Conservation (phyloP, 2,329 filamentous ascomycete genomes). For the Berkeleyomyces basicola region DNA sequence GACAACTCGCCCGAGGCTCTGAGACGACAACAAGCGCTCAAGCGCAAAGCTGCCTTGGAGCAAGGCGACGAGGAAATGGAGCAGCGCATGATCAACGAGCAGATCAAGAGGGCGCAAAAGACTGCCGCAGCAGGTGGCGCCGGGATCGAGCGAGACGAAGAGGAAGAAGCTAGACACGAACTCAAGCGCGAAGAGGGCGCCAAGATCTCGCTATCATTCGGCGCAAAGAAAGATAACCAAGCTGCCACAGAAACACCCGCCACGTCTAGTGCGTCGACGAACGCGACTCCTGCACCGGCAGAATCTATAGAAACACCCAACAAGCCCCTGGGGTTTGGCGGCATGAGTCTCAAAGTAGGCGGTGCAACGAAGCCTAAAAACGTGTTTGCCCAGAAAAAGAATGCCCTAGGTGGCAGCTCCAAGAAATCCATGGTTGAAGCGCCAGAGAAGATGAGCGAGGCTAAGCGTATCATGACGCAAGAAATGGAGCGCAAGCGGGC, state of each 20-base stretch:
- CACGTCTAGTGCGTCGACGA: not conserved
- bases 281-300: not conserved
- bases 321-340: conserved; percentile 18
- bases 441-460: conserved; percentile 74
- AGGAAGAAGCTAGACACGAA: conserved; percentile 27
- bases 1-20: conserved; percentile 82
- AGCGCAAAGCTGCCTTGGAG: conserved; percentile 71
- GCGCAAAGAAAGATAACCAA: conserved; percentile 23
- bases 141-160: conserved; percentile 26
- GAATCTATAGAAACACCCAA: conserved; percentile 20
- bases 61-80: conserved; percentile 84
- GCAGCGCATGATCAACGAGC: conserved; percentile 63
- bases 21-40: conserved; percentile 60
- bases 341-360: conserved; percentile 47
- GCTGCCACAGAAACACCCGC: conserved; percentile 11
- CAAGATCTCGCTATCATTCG: conserved; percentile 58
- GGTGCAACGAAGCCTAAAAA: conserved; percentile 47
- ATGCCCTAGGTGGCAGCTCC: not conserved
- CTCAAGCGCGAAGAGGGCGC: conserved; percentile 52
- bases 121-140: conserved; percentile 33
- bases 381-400: conserved; percentile 37
- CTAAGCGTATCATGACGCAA: conserved; percentile 76
- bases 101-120: conserved; percentile 60
- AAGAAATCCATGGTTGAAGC: conserved; percentile 45
- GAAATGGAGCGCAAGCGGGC: conserved; percentile 56